phyloP scores from a whole-genome alignment of 2,329 filamentous ascomycete genomes.

The Sporothrix sp. region DNA sequence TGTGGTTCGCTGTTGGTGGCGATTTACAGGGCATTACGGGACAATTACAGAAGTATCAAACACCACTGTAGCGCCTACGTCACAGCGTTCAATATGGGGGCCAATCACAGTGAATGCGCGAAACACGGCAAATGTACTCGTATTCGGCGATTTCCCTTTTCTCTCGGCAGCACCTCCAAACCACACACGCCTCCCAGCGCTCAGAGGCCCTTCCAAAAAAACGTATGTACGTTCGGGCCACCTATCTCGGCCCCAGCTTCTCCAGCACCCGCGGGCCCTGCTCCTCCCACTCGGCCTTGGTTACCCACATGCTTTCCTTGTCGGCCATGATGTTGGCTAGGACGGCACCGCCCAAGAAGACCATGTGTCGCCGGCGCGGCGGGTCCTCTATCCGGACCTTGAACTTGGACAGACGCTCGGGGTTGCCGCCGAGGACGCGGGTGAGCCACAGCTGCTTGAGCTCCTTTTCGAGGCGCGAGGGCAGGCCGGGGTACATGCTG shows the following conservation, averaged over 20 bases:
- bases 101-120: too few species aligned
- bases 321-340: slow-evolving; percentile 98
- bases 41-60: too few species aligned
- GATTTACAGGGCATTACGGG: too few species aligned
- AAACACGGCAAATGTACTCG: too few species aligned
- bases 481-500: slow-evolving; percentile 97
- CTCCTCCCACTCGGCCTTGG: slow-evolving; percentile 94
- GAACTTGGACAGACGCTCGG: slow-evolving; percentile 94
- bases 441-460: slow-evolving; percentile 98
- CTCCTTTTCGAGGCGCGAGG: slow-evolving; percentile 93
- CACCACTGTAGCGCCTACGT: too few species aligned
- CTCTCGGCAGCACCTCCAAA: too few species aligned
- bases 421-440: slow-evolving; percentile 78
- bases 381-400: slow-evolving; percentile 99
- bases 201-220: too few species aligned
- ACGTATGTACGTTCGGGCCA: too few species aligned
- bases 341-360: slow-evolving; percentile 92
- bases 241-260: slow-evolving; percentile 75
- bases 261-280: slow-evolving; percentile 75
- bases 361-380: slow-evolving; percentile 92
- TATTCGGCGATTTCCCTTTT: too few species aligned
- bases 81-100: too few species aligned
- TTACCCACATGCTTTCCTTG: slow-evolving; percentile 98
- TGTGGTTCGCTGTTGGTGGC: too few species aligned
- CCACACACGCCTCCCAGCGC: too few species aligned